These are phyloP conservation scores for Torulaspora globosa DNA, from an alignment of 1,139 yeast genomes.

Conservation along the genomic window DNA sequence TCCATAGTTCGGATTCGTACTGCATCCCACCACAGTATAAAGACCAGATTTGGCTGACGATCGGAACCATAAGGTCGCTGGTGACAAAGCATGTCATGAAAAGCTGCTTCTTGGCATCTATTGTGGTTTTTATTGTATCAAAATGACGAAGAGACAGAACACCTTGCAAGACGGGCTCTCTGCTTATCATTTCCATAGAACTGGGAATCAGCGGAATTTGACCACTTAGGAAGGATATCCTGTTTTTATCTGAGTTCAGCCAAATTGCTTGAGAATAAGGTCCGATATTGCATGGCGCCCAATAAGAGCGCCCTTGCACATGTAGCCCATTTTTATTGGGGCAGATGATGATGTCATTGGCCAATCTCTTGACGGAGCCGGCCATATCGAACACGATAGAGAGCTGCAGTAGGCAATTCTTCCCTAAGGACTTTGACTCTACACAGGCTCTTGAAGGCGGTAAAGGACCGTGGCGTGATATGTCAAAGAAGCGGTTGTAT, in stretches of 20 bases:
- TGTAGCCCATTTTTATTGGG: slow-evolving; percentile 61
- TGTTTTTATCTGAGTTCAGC: slow-evolving; percentile 41
- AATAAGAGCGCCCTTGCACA: slow-evolving; percentile 84
- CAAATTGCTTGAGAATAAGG: slow-evolving; percentile 87
- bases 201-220: slow-evolving; percentile 84
- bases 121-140: slow-evolving; percentile 55
- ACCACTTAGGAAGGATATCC: slow-evolving; percentile 71
- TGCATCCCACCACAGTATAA: slow-evolving; percentile 27
- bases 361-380: slow-evolving; percentile 2
- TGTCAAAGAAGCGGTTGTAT: slow-evolving; percentile 52
- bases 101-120: slow-evolving; percentile 45
- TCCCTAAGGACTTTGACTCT: slow-evolving; percentile 48
- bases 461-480: slow-evolving; percentile 40
- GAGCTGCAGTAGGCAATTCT: slow-evolving; percentile 44
- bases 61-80: slow-evolving; percentile 30
- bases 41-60: slow-evolving; percentile 43
- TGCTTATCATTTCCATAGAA: slow-evolving; percentile 48
- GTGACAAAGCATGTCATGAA: slow-evolving; percentile 56
- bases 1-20: slow-evolving; percentile 29
- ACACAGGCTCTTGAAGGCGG: slow-evolving; percentile 92
- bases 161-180: slow-evolving; percentile 38
- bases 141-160: slow-evolving; percentile 71
- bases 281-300: slow-evolving; percentile 98
- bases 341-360: slow-evolving; percentile 10
- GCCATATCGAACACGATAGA: slow-evolving; percentile 49